Conservation (phyloP, 768 basidiomycete species). For the Exsudoporus frostii region DNA sequence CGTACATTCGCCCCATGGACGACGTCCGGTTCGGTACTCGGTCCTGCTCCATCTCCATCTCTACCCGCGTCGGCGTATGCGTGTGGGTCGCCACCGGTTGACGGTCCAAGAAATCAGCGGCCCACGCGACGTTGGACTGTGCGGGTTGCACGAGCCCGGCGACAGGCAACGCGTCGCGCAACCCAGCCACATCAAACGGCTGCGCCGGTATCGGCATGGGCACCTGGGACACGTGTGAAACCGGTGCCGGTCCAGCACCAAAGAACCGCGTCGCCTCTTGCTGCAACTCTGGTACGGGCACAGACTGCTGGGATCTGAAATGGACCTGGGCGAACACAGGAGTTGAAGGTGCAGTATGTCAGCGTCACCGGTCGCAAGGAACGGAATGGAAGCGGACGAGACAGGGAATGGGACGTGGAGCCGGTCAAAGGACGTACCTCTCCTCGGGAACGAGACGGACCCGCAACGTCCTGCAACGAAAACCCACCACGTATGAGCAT, state of each 20-base stretch:
- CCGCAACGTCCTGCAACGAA: constrained; percentile 74
- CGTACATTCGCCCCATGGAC: constrained; percentile 7
- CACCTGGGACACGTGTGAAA: constrained; percentile 22
- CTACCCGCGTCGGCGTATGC: constrained; percentile 1
- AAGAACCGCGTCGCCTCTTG: constrained; percentile 77
- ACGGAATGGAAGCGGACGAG: constrained; percentile 3
- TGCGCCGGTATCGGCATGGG: constrained; percentile 26
- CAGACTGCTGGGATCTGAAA: constrained; percentile 56
- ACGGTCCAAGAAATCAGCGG: constrained; percentile 51
- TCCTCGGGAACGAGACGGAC: constrained; percentile 39
- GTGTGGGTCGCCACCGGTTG: constrained; percentile 22
- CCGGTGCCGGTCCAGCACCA: constrained; percentile 29
- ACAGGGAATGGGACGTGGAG: constrained; percentile 2
- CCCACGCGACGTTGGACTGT: constrained; percentile 47
- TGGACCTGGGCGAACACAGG: no score
- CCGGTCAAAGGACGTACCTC: constrained; percentile 41
- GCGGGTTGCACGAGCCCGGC: constrained; percentile 11
- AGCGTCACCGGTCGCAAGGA: background rate
- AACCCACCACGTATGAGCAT: background rate
- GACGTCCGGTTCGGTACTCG: constrained; percentile 2
- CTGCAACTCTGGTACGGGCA: constrained; percentile 41
- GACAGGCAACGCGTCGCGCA: constrained; percentile 23
- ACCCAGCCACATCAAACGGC: constrained; percentile 57
- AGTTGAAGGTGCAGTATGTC: no score
- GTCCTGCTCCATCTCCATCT: constrained; percentile 12